A percentile compares a stretch with the other conserved stretches of the same genome.
Conservation (phyloP, 2,329 filamentous ascomycete genomes). For the Beauveria sp. region DNA sequence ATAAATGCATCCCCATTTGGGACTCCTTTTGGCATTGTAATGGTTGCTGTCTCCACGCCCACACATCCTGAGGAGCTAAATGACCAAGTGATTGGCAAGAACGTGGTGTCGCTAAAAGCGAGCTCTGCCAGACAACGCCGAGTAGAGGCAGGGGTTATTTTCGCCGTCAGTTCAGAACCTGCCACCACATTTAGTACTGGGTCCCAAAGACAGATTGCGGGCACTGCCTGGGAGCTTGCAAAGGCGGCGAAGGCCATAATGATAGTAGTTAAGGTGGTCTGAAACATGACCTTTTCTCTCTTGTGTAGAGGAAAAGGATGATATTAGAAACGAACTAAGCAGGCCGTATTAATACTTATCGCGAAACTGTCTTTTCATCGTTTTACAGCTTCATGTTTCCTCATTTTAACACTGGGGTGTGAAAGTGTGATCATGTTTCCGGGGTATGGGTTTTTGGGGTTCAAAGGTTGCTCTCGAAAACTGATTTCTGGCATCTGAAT, state of each 20-base stretch:
- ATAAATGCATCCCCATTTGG: conserved; percentile 7
- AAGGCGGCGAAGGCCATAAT: neutral
- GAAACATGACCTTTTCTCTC: neutral
- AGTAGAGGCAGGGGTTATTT: neutral
- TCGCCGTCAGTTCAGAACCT: neutral
- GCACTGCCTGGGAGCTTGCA: neutral
- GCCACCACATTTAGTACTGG: neutral
- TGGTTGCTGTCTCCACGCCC: neutral
- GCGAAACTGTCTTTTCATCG: neutral
- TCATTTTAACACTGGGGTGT: neutral
- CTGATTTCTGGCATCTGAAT: neutral
- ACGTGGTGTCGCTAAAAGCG: neutral
- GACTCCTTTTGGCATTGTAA: conserved; percentile 2
- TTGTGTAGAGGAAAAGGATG: neutral
- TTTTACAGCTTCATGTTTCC: neutral
- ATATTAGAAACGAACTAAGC: neutral
- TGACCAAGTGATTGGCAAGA: conserved; percentile 1
- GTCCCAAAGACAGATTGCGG: neutral
- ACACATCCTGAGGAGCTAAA: neutral
- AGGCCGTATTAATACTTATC: neutral
- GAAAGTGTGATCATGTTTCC: neutral
- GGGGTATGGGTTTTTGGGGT: neutral
- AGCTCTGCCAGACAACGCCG: neutral
- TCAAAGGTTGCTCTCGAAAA: neutral
- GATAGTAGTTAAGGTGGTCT: neutral